These are phyloP conservation scores for Chlamydomonas sp. DNA, from an alignment of 139 green algal genomes.

Conservation along the genomic window DNA sequence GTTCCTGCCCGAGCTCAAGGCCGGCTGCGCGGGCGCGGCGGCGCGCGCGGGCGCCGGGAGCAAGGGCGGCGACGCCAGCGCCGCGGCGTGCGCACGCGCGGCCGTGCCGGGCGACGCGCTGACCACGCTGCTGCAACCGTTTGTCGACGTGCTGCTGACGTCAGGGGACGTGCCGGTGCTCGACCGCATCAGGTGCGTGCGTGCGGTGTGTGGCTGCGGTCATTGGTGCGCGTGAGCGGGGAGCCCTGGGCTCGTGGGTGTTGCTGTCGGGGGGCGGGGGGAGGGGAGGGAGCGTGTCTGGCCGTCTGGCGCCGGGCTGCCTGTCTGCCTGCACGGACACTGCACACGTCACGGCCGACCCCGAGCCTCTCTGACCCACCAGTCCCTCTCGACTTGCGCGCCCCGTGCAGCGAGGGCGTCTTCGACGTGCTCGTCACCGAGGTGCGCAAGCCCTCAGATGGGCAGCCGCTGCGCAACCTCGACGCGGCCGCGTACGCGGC, in stretches of 20 bases:
- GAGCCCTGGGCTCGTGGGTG: too few species aligned
- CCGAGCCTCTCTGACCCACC: background rate
- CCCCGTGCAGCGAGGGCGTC: constrained; percentile 42
- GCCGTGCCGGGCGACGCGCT: constrained; percentile 2
- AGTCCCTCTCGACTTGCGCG: background rate
- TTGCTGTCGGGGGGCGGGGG: too few species aligned
- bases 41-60: too few species aligned
- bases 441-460: constrained; percentile 17
- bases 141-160: constrained; percentile 23
- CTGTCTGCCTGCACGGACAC: too few species aligned
- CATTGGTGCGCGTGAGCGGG: too few species aligned
- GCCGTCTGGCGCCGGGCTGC: too few species aligned
- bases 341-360: too few species aligned
- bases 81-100: background rate
- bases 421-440: constrained; percentile 53
- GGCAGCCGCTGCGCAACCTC: constrained; percentile 4
- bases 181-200: constrained; percentile 30
- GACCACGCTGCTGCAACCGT: constrained; percentile 52
- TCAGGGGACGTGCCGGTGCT: constrained; percentile 24
- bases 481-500: constrained; percentile 29
- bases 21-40: background rate
- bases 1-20: constrained; percentile 60
- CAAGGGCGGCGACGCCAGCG: background rate
- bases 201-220: too few species aligned
- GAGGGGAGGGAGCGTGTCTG: too few species aligned